These are phyloP conservation scores for Fusarium acutatum DNA, from an alignment of 2,329 filamentous ascomycete species.

Conservation along the genomic window DNA sequence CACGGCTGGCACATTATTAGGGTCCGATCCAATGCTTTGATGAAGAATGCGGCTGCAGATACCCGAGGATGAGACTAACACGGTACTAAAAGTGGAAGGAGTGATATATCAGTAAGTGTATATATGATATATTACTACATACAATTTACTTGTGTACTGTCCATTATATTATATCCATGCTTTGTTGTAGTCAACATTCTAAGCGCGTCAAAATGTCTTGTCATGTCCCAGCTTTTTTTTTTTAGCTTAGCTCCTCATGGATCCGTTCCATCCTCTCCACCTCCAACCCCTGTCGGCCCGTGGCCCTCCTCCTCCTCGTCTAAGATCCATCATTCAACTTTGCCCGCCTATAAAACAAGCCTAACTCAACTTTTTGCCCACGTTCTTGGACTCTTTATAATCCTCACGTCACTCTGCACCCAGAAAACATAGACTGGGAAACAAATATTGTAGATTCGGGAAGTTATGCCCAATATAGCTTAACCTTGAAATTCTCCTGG, in stretches of 20 bases:
- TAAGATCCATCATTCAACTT: constrained; percentile 45
- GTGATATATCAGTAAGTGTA: background rate
- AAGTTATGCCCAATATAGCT: constrained; percentile 19
- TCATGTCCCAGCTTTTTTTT: constrained; percentile 34
- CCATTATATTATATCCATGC: background rate
- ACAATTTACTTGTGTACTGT: background rate
- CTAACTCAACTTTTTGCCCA: constrained; percentile 46
- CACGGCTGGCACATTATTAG: constrained; percentile 14
- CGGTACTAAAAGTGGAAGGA: background rate
- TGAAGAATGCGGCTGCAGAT: background rate
- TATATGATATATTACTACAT: background rate
- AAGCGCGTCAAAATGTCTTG: constrained; percentile 29
- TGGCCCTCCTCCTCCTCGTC: constrained; percentile 32
- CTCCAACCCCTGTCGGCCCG: constrained; percentile 28
- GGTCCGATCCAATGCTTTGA: background rate
- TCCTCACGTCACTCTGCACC: constrained; percentile 56
- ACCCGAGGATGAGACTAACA: background rate
- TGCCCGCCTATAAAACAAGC: constrained; percentile 45
- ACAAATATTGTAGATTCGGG: background rate
- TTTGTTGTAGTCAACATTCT: background rate
- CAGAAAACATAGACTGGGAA: background rate
- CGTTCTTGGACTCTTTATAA: constrained; percentile 73
- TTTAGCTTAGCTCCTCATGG: constrained; percentile 32
- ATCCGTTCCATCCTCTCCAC: constrained; percentile 16
- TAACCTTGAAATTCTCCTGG: background rate